Evolutionary conservation across 192 early-diverging fungal genomes (phyloP).

Genomic region (Phlyctochytrium planicorne): DNA sequence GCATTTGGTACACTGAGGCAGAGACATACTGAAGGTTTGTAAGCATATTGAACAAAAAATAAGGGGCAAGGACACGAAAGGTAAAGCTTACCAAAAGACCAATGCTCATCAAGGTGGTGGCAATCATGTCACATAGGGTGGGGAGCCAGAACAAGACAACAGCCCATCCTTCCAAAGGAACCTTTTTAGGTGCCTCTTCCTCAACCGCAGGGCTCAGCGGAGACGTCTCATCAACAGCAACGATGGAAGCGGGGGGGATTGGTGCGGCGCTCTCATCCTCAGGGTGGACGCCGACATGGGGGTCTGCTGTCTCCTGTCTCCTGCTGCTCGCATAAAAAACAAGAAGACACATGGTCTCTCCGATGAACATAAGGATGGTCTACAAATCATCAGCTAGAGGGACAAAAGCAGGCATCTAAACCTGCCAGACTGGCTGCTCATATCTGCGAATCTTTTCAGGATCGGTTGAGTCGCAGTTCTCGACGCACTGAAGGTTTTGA

Average conservation of each 20-base stretch:
- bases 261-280: neutral
- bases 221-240: conserved; percentile 14
- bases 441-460: conserved; percentile 67
- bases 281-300: neutral
- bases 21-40: conserved; percentile 55
- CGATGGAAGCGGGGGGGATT: conserved; percentile 11
- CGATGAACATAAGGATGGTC: conserved; percentile 96
- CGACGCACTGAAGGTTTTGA: conserved; percentile 89
- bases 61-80: no score
- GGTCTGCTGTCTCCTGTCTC: neutral
- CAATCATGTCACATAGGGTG: conserved; percentile 76
- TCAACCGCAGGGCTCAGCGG: conserved; percentile 18
- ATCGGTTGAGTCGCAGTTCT: conserved; percentile 80
- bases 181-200: conserved; percentile 23
- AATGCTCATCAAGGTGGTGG: conserved; percentile 93
- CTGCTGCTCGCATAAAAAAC: conserved; percentile 44
- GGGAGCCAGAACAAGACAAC: conserved; percentile 73
- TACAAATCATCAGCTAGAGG: conserved; percentile 8
- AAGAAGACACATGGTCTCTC: conserved; percentile 80
- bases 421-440: conserved; percentile 97
- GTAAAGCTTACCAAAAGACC: conserved; percentile 65
- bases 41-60: no score
- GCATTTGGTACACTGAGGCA: conserved; percentile 93
- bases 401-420: neutral
- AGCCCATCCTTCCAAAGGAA: conserved; percentile 53